Percentiles rank a stretch among this genome's conserved stretches.
Conservation (phyloP, 768 basidiomycete genomes). For the Coprinopsis sp. region DNA sequence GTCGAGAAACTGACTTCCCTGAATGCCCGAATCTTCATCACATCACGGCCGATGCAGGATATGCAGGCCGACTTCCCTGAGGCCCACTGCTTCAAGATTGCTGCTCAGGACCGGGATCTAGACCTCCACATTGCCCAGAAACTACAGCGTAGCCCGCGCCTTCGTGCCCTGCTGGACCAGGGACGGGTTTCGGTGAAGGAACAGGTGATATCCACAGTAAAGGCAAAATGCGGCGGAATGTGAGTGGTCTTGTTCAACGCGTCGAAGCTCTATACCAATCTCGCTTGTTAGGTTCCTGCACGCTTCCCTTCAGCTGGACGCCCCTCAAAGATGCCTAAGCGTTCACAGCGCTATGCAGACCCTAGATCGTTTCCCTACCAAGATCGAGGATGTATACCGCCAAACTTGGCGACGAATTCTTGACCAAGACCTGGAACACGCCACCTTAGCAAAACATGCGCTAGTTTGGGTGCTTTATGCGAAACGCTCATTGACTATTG, state of each 20-base stretch:
- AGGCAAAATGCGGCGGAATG: constrained; percentile 1
- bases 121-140: background rate
- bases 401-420: background rate
- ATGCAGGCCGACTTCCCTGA: background rate
- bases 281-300: constrained; percentile 2
- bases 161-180: background rate
- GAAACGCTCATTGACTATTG: background rate
- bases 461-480: background rate
- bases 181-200: too few species aligned
- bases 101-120: background rate
- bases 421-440: background rate
- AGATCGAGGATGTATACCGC: background rate
- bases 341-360: background rate
- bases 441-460: background rate
- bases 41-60: background rate
- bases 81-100: background rate
- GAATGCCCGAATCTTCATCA: background rate
- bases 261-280: background rate
- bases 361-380: background rate
- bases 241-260: background rate
- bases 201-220: background rate
- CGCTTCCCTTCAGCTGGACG: constrained; percentile 4
- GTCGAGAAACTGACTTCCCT: background rate
- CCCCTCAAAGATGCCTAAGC: background rate
- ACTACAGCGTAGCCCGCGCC: background rate